These are phyloP conservation scores for Penicillium ucsense DNA, from an alignment of 495 filamentous ascomycete genomes.

Conservation along the genomic window DNA sequence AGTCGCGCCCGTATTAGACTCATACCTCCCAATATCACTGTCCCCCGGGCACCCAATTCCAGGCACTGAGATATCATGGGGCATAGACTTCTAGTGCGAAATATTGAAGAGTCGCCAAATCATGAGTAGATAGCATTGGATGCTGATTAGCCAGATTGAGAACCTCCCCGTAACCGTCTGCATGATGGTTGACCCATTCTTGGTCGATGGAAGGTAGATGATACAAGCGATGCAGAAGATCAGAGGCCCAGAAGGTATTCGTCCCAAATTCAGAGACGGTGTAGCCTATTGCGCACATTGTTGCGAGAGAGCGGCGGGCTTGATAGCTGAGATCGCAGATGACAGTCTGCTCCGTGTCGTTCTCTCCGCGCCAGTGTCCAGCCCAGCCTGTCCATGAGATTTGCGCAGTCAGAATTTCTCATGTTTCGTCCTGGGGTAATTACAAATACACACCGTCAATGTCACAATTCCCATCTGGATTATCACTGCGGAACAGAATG, in stretches of 20 bases:
- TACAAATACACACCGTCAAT: constrained; percentile 24
- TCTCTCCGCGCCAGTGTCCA: constrained; percentile 50
- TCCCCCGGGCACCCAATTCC: constrained; percentile 42
- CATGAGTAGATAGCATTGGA: constrained; percentile 28
- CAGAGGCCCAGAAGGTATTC: constrained; percentile 47
- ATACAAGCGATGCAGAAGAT: constrained; percentile 47
- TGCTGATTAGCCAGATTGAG: constrained; percentile 33
- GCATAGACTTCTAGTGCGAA: constrained; percentile 52
- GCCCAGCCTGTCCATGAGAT: constrained; percentile 32
- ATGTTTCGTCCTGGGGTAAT: background rate
- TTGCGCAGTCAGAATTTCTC: background rate
- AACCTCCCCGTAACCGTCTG: constrained; percentile 41
- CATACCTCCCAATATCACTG: background rate
- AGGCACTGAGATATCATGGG: constrained; percentile 41
- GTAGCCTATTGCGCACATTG: constrained; percentile 45
- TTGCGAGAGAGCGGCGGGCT: constrained; percentile 37
- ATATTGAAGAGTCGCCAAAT: constrained; percentile 45
- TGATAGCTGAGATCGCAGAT: constrained; percentile 48
- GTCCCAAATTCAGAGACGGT: constrained; percentile 34
- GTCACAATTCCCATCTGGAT: constrained; percentile 46
- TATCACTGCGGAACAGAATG: constrained; percentile 48
- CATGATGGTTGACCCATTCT: constrained; percentile 43
- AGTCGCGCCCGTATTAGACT: background rate
- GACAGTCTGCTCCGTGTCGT: constrained; percentile 49
- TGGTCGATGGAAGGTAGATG: constrained; percentile 47